phyloP scores from a whole-genome alignment of 2,329 filamentous ascomycete species.

The Cladobotryum protrusum region DNA sequence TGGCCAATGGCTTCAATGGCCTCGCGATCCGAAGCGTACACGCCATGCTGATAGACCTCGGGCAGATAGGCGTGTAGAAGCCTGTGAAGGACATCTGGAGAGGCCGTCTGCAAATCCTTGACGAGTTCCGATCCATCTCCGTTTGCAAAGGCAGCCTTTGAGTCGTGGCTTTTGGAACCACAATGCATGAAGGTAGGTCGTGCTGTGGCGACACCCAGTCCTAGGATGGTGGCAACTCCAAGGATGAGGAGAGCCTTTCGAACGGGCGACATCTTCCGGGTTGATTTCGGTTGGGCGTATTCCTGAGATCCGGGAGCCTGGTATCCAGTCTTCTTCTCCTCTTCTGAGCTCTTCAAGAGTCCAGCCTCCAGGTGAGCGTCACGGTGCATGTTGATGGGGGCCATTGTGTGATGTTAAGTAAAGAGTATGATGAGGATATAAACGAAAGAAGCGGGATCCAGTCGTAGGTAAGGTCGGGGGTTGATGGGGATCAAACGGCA shows the following conservation, averaged over 20 bases:
- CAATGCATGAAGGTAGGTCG: slow-evolving; percentile 6
- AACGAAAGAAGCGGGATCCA: background rate
- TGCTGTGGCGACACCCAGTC: slow-evolving; percentile 18
- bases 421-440: no score
- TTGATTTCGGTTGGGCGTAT: background rate
- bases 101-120: slow-evolving; percentile 41
- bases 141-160: slow-evolving; percentile 7
- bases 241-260: slow-evolving; percentile 14
- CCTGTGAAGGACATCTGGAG: slow-evolving; percentile 56
- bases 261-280: slow-evolving; percentile 15
- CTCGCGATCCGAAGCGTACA: slow-evolving; percentile 58
- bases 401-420: slow-evolving; percentile 11
- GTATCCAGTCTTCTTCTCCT: slow-evolving; percentile 16
- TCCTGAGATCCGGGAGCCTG: slow-evolving; percentile 3
- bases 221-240: slow-evolving; percentile 21
- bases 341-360: slow-evolving; percentile 17
- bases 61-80: slow-evolving; percentile 59
- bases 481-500: slow-evolving; percentile 8
- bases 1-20: slow-evolving; percentile 58
- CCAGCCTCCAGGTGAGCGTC: slow-evolving; percentile 18
- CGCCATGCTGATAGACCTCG: slow-evolving; percentile 59
- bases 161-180: background rate
- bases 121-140: slow-evolving; percentile 20
- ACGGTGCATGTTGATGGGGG: slow-evolving; percentile 8
- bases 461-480: slow-evolving; percentile 5